Conservation (phyloP, 2,329 filamentous ascomycete genomes). For the Gnomoniopsis smithogilvyi region DNA sequence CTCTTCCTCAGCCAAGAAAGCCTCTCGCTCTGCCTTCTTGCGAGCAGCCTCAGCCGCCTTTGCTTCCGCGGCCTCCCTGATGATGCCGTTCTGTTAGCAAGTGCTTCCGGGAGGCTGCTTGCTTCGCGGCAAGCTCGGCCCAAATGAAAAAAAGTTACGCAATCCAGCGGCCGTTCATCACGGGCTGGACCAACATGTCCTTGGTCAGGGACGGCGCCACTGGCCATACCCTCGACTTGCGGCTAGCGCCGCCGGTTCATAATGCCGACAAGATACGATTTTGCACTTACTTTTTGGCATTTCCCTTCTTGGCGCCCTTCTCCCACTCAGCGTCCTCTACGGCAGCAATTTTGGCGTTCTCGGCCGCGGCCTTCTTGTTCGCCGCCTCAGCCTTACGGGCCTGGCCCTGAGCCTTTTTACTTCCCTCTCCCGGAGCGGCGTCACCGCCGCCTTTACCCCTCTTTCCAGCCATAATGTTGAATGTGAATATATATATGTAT, state of each 20-base stretch:
- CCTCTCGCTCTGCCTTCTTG: constrained; percentile 91
- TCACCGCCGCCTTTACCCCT: constrained; percentile 36
- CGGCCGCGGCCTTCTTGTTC: constrained; percentile 71
- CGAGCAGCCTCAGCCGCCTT: constrained; percentile 79
- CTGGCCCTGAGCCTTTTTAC: constrained; percentile 86
- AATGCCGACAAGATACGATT: constrained; percentile 10
- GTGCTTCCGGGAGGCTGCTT: background rate
- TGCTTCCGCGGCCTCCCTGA: constrained; percentile 76
- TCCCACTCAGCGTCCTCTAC: constrained; percentile 76
- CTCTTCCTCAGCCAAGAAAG: constrained; percentile 80
- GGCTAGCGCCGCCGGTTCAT: background rate
- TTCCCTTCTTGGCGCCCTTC: constrained; percentile 76
- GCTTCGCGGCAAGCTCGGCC: background rate
- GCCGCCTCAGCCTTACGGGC: constrained; percentile 90
- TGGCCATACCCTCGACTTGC: background rate
- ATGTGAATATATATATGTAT: background rate
- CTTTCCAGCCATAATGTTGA: constrained; percentile 63
- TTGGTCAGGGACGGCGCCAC: constrained; percentile 3
- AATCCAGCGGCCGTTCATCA: background rate
- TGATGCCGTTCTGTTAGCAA: background rate
- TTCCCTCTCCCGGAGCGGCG: constrained; percentile 69
- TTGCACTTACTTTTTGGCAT: constrained; percentile 74
- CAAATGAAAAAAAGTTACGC: background rate
- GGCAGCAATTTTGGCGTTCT: constrained; percentile 62
- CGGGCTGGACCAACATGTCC: background rate